Percentiles rank a stretch among this genome's conserved stretches.
These are phyloP conservation scores for Hemileia vastatrix DNA, from an alignment of 1,284 basidiomycete genomes.

Conservation along the genomic window DNA sequence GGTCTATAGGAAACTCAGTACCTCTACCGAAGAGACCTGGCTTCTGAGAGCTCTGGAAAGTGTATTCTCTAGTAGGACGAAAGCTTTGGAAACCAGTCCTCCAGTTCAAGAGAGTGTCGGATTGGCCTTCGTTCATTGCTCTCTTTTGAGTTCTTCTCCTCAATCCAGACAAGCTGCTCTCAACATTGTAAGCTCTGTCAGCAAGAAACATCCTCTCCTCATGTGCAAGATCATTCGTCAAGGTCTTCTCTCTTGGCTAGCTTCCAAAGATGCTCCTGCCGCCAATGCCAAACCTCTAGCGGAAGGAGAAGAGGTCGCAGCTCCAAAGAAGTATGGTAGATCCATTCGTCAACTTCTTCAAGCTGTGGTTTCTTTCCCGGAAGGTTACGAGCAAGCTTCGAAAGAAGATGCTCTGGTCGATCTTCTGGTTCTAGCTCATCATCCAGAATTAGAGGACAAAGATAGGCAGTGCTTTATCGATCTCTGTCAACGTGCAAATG, in stretches of 20 bases:
- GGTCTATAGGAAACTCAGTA: slow-evolving; percentile 62
- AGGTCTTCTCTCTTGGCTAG: slow-evolving; percentile 51
- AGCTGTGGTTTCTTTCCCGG: slow-evolving; percentile 29
- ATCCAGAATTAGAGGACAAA: slow-evolving; percentile 30
- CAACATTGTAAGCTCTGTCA: slow-evolving; percentile 47
- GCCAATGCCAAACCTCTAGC: slow-evolving; percentile 19
- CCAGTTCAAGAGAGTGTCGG: too few species aligned
- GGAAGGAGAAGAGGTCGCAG: slow-evolving; percentile 27
- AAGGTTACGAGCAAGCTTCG: slow-evolving; percentile 22
- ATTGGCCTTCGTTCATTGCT: slow-evolving; percentile 58
- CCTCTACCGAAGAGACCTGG: slow-evolving; percentile 63
- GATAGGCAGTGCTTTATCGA: slow-evolving; percentile 35
- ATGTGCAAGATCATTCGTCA: slow-evolving; percentile 54
- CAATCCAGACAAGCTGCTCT: slow-evolving; percentile 53
- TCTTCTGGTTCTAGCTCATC: slow-evolving; percentile 38
- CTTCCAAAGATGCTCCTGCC: not conserved
- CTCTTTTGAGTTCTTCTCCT: slow-evolving; percentile 53
- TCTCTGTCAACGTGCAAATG: slow-evolving; percentile 34
- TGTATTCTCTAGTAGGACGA: slow-evolving; percentile 44
- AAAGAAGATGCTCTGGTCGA: slow-evolving; percentile 31
- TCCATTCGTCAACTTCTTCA: slow-evolving; percentile 29
- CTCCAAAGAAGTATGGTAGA: slow-evolving; percentile 27
- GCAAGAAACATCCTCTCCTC: slow-evolving; percentile 47
- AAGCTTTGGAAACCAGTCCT: slow-evolving; percentile 25
- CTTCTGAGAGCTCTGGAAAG: slow-evolving; percentile 58